Conservation (phyloP, 495 filamentous ascomycete species). For the Podospora bellae-mahoneyi region DNA sequence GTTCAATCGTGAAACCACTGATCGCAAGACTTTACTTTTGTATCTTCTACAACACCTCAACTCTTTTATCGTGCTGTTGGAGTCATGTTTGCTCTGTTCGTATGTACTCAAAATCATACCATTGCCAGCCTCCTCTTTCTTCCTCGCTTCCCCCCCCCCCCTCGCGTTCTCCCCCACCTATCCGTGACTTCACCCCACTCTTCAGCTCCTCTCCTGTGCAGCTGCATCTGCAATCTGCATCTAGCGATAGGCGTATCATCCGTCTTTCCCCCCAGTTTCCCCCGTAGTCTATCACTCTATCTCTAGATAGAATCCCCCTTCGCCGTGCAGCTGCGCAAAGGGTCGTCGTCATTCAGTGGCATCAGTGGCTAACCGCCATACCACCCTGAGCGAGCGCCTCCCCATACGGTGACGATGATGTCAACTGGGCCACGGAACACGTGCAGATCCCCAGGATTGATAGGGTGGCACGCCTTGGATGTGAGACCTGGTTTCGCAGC, state of each 20-base stretch:
- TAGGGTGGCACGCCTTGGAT: constrained; percentile 15
- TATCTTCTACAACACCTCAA: neutral
- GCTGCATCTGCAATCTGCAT: constrained; percentile 1
- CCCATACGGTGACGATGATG: constrained; percentile 18
- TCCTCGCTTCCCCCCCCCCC: neutral
- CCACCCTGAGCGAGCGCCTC: neutral
- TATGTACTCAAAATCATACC: neutral
- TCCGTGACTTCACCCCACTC: constrained; percentile 1
- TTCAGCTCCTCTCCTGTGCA: constrained; percentile 1
- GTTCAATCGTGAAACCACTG: neutral
- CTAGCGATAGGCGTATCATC: neutral
- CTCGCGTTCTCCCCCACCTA: neutral
- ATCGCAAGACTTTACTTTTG: neutral
- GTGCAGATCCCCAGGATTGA: constrained; percentile 18
- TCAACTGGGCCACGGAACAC: constrained; percentile 15
- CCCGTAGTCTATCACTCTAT: neutral
- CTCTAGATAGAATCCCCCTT: neutral
- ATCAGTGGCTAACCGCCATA: constrained; percentile 3
- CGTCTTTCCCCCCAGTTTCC: neutral
- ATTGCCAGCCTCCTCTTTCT: neutral
- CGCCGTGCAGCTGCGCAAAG: neutral
- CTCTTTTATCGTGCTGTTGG: too few species aligned
- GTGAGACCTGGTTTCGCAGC: constrained; percentile 16
- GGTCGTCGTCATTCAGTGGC: neutral
- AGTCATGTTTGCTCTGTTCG: neutral